A percentile compares a stretch with the other conserved stretches of the same genome.
Evolutionary conservation across 176 grass and related monocot genomes (phyloP).

Genomic region (Oryza rufipogon): DNA sequence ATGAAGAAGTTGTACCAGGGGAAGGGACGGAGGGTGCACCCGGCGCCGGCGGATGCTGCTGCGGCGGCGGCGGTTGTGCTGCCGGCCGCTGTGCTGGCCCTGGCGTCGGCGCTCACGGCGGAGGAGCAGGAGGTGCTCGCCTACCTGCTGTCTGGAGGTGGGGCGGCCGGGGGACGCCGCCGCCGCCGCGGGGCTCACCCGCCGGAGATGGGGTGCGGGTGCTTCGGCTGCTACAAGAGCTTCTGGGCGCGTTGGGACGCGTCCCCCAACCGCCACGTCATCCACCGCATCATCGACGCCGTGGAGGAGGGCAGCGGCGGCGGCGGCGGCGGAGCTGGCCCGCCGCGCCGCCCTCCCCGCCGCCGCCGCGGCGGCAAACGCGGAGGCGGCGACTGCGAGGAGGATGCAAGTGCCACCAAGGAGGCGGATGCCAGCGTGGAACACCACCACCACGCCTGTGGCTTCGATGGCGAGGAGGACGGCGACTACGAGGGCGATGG

Average conservation of each 20-base stretch:
- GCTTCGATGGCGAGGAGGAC: background rate
- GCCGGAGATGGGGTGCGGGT: constrained; percentile 85
- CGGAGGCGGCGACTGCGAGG: background rate
- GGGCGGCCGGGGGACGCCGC: background rate
- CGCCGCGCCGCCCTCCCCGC: constrained; percentile 28
- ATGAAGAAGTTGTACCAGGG: constrained; percentile 86
- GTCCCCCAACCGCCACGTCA: constrained; percentile 87
- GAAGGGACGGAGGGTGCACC: constrained; percentile 75
- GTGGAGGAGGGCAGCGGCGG: constrained; percentile 58
- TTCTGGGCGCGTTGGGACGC: constrained; percentile 97
- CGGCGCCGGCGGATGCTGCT: constrained; percentile 30
- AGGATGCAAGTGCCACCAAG: background rate
- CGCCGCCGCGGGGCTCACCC: constrained; percentile 46
- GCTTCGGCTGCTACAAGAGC: constrained; percentile 98
- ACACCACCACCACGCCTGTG: background rate
- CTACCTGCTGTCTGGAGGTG: constrained; percentile 69
- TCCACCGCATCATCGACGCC: constrained; percentile 92
- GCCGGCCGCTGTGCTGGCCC: constrained; percentile 56
- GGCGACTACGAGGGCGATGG: constrained; percentile 46
- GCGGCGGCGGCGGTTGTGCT: constrained; percentile 38
- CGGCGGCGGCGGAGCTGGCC: background rate
- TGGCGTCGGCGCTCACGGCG: constrained; percentile 55
- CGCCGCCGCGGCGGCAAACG: constrained; percentile 35
- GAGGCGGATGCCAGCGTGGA: background rate
- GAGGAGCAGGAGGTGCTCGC: constrained; percentile 84